Base-by-base conservation (phyloP, 306 rosid genomes). In the Lablab purpureus region DNA sequence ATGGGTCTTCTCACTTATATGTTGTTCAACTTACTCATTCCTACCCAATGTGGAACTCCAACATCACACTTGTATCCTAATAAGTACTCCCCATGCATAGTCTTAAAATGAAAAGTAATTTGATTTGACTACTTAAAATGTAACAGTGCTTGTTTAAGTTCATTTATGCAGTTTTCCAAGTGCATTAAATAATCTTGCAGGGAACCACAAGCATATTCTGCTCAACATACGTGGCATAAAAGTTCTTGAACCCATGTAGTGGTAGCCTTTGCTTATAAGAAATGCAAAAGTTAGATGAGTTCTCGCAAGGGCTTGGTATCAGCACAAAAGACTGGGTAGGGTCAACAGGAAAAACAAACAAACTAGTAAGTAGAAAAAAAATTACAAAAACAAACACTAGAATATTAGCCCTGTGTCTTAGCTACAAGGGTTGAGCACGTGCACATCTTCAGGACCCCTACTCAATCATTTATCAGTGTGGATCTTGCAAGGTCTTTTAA, bases 371-470 rank as follows among this genome's bases (percentile, higher is more conserved):
- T 65, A 18, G 32, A 36, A 23, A 23, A 67, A 30, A 54, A 18
- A 40, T 6, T 46, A 62, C 56, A 45, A 62, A 45, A 27, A 22
- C 55, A 41, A 65, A 13, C 43, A 36, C 50, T 37, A 37, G 50
- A 65, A 65, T 11, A 36, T 18, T 64, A 34, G 34, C 25, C 19
- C 46, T 23, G 0, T 7, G 36, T 67, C 45, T 82, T 67, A 58
- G 72, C 67, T 45, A 14, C 66, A 46, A 11, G 41, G 81, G 45
- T 56, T 36, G 36, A 70, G 88, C 90, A 87, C 88, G 86, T 84
- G 93, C 83, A 63, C 28, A 54, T 45, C 58, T 59, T 43, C 14
- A 81, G 51, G 67, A 60, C 67, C 70, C 84, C 80, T 50, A 73
- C 77, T 73, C 67, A 69, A 67, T 58, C 50, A 78, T 45, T 10